A percentile compares a stretch with the other conserved stretches of the same genome.
phyloP scores from a whole-genome alignment of 2,329 filamentous ascomycete genomes.

The Penicillium digitatum region DNA sequence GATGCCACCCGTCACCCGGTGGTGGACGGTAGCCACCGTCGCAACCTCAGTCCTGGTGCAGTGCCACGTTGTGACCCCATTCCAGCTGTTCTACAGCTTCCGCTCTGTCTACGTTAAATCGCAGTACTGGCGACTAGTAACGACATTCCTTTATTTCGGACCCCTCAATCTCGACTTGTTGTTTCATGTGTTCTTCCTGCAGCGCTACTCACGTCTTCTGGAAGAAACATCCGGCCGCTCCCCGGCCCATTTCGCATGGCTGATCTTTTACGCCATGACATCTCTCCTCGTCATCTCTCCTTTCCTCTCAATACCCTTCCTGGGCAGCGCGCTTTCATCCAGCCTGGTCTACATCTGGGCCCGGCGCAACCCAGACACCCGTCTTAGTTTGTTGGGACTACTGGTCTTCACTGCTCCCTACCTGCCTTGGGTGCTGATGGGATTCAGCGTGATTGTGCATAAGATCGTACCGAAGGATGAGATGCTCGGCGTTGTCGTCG shows the following conservation, averaged over 20 bases:
- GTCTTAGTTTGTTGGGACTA: slow-evolving; percentile 82
- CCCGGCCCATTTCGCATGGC: slow-evolving; percentile 91
- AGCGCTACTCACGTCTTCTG: slow-evolving; percentile 89
- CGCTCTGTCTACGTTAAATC: slow-evolving; percentile 85
- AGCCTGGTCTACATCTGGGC: slow-evolving; percentile 98
- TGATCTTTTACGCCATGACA: slow-evolving; percentile 78
- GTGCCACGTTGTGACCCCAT: slow-evolving; percentile 86
- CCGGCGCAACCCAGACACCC: slow-evolving; percentile 84
- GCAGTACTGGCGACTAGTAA: slow-evolving; percentile 96
- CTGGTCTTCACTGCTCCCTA: slow-evolving; percentile 92
- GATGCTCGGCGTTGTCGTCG: slow-evolving; percentile 89
- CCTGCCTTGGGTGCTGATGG: slow-evolving; percentile 92
- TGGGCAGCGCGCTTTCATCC: slow-evolving; percentile 88
- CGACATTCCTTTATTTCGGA: slow-evolving; percentile 96
- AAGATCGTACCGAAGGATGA: slow-evolving; percentile 90
- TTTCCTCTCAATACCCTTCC: slow-evolving; percentile 83
- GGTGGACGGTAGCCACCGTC: slow-evolving; percentile 94
- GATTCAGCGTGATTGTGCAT: slow-evolving; percentile 86
- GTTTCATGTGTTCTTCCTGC: slow-evolving; percentile 97
- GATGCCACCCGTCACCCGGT: slow-evolving; percentile 91
- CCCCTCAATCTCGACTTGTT: slow-evolving; percentile 89
- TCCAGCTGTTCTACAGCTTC: slow-evolving; percentile 96
- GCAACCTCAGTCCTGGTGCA: slow-evolving; percentile 85
- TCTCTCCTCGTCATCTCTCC: slow-evolving; percentile 79
- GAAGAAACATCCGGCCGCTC: slow-evolving; percentile 92